Base-by-base conservation (phyloP, 2,329 filamentous ascomycete genomes). In the Epichloe baconii region DNA sequence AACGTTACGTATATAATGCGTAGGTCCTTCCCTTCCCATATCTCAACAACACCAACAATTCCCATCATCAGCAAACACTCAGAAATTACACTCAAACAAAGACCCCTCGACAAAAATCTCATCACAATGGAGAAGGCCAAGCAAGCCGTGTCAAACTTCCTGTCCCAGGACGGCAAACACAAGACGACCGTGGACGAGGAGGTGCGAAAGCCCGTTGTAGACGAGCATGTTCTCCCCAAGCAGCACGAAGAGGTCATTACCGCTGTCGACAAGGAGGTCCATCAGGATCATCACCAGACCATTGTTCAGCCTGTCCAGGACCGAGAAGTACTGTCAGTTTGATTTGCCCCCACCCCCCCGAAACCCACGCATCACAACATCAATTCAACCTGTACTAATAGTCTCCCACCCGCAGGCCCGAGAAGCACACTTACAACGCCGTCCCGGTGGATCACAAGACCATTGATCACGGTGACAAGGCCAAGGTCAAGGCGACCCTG, bases 271-370 rank as follows among this genome's bases (percentile, higher is more conserved):
- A 78, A 77, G 57, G 83, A 87, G 58, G 70, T 86, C 4, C 82
- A 87, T 61, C 83, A 86, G 62, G 79, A 86, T 53, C 83, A 87
- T 59, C 80, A 85, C 63, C 82, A 87, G 64, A 84, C 80, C 45
- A 80, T 79, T 0, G 69, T 86, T 1, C 83, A 87, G 66, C 83
- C 83, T 0, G 67, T 88, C 23, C 44, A 57, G 12, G 53, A 55
- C 15, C 59, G 60, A 36, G 66, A 70, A 49, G 58, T 53, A 52
- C 66, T 72, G 55, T 78, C 78, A 59, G 71, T 72, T 2, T 2
- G 6, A 4, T 3, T 10, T 21, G 19, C 7, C n/a, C 21, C n/a
- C n/a, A n/a, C 14, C 7, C 10, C 15, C n/a, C 14, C 4, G 0
- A 23, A 14, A 23, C 2, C 8, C 38, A 11, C 17, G 3, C n/a